Evolutionary conservation across 176 grass and related monocot species (phyloP).

Genomic region (Bolboschoenus planiculmis): DNA sequence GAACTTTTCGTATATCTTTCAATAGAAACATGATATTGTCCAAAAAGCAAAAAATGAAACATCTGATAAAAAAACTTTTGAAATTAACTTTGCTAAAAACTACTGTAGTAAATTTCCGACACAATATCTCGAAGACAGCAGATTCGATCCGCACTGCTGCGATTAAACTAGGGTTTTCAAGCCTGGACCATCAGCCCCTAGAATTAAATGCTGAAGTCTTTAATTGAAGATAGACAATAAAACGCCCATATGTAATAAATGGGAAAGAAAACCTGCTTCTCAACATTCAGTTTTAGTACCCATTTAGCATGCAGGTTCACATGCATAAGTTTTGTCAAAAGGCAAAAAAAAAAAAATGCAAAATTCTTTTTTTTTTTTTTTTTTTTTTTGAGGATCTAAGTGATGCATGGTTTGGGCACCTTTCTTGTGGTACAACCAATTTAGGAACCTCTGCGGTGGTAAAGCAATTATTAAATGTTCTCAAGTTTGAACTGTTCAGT

Average conservation of each 20-base stretch:
- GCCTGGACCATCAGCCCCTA: background rate
- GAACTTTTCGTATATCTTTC: background rate
- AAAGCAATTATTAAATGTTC: background rate
- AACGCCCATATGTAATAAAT: constrained; percentile 13
- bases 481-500: background rate
- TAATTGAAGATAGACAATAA: background rate
- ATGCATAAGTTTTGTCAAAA: too few relatives aligned
- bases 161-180: background rate
- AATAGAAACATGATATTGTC: background rate
- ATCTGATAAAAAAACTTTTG: background rate
- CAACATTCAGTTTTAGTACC: background rate
- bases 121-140: background rate
- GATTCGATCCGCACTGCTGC: background rate
- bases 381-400: too few relatives aligned
- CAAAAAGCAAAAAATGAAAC: background rate
- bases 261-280: background rate
- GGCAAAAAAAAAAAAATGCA: too few relatives aligned
- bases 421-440: background rate
- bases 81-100: background rate
- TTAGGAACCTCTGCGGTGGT: too few relatives aligned
- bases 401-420: background rate
- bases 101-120: background rate
- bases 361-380: too few relatives aligned
- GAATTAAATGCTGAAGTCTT: background rate
- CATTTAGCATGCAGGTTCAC: background rate